Base-by-base conservation (phyloP, 1,284 basidiomycete genomes). In the Rhodofomes roseus region DNA sequence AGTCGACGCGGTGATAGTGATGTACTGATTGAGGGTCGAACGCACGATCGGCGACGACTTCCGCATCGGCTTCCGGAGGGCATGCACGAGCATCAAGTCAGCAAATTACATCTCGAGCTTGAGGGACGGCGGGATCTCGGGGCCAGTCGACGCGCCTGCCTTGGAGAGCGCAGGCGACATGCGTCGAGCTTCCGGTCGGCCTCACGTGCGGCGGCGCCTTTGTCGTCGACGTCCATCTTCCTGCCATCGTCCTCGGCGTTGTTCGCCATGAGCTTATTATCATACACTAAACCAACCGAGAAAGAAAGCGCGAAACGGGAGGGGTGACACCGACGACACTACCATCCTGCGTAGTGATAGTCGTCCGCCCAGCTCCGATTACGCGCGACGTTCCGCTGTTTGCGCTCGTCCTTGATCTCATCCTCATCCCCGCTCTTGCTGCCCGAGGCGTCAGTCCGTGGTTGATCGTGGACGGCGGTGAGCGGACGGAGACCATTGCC, bases 1-100 rank as follows among this genome's bases (percentile, higher is more conserved):
- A n/a, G n/a, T n/a, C n/a, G n/a, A n/a, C n/a, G n/a, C n/a, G n/a
- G n/a, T n/a, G 62, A 93, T 79, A 0, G 92, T 87, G 57, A 97
- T 83, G 74, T 97, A 98, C 0, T 96, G 93, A 68, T 95, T 96
- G 14, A 93, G 76, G 9, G 84, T 81, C 1, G 84, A 78, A 14
- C 80, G 79, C 9, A 82, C 74, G 63, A 82, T 86, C 9, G 77
- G 79, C 1, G 80, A 85, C 11, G 79, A 76, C 65, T 80, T 87
- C 68, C 80, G 88, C 59, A 71, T 83, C 23, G 90, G 89, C 56
- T 85, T 81, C 48, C 79, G 78, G 31, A 97, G 83, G 1, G 87
- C 84, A 65, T 90, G 83, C 0, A 85, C 81, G 11, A 98, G 82
- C 74, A 94, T 88, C 0, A 81, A 72, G 67, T 96, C 96, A 0